Percentiles rank a stretch among this genome's conserved stretches.
phyloP scores from a whole-genome alignment of 2,329 filamentous ascomycete genomes.

The Sporothrix humicola region DNA sequence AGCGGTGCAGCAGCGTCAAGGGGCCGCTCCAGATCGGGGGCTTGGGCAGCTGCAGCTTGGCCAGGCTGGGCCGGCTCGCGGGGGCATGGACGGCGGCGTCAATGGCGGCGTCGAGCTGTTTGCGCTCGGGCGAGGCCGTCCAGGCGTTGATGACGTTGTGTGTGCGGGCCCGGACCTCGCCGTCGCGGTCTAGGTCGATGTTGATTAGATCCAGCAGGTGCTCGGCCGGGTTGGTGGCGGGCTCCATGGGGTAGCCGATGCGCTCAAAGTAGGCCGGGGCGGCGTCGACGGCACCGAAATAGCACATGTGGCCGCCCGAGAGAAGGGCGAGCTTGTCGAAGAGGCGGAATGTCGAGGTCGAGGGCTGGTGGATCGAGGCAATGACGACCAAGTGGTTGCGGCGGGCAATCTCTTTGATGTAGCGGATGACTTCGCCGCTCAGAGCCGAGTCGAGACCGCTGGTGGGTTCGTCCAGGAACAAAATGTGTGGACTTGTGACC shows the following conservation, averaged over 20 bases:
- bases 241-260: slow-evolving; percentile 68
- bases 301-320: slow-evolving; percentile 77
- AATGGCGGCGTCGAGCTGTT: slow-evolving; percentile 34
- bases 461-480: slow-evolving; percentile 86
- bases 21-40: slow-evolving; percentile 59
- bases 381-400: slow-evolving; percentile 82
- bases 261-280: slow-evolving; percentile 77
- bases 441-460: slow-evolving; percentile 81
- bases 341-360: slow-evolving; percentile 89
- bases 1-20: slow-evolving; percentile 73
- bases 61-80: slow-evolving; percentile 41
- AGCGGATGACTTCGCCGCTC: slow-evolving; percentile 76
- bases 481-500: slow-evolving; percentile 77
- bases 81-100: slow-evolving; percentile 30
- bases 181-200: slow-evolving; percentile 69
- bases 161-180: slow-evolving; percentile 55
- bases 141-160: slow-evolving; percentile 55
- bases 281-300: slow-evolving; percentile 77
- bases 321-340: slow-evolving; percentile 84
- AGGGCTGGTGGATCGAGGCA: slow-evolving; percentile 98
- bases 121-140: slow-evolving; percentile 12
- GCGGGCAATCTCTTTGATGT: slow-evolving; percentile 71
- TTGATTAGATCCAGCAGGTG: slow-evolving; percentile 81
- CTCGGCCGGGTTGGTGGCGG: slow-evolving; percentile 78
- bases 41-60: slow-evolving; percentile 39